A percentile compares a stretch with the other conserved stretches of the same genome.
phyloP scores from a whole-genome alignment of 2,329 filamentous ascomycete species.

The Cercospora berteroae region DNA sequence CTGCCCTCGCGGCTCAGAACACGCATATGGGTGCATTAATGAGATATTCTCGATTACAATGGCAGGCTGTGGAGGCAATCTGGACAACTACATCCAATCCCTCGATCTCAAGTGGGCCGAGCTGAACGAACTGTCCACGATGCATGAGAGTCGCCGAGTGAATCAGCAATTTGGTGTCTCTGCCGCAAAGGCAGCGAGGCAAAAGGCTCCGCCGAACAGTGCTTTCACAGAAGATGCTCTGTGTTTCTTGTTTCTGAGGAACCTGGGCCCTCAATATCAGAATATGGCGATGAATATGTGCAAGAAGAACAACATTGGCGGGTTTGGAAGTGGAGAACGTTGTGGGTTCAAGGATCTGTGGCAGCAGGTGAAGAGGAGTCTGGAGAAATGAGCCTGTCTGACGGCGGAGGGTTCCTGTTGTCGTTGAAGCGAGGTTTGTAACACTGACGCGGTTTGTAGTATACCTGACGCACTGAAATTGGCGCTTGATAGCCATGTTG shows the following conservation, averaged over 20 bases:
- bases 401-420: neutral
- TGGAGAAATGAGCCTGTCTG: slow-evolving; percentile 16
- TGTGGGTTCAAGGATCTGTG: slow-evolving; percentile 32
- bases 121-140: slow-evolving; percentile 29
- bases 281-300: slow-evolving; percentile 30
- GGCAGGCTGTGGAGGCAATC: slow-evolving; percentile 21
- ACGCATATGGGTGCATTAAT: slow-evolving; percentile 30
- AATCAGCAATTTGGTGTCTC: slow-evolving; percentile 15
- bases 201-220: slow-evolving; percentile 15
- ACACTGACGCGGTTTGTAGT: neutral
- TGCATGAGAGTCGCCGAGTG: slow-evolving; percentile 20
- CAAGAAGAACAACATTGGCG: slow-evolving; percentile 35
- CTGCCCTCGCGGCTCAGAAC: slow-evolving; percentile 30
- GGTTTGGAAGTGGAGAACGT: slow-evolving; percentile 34
- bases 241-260: slow-evolving; percentile 35
- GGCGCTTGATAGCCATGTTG: neutral
- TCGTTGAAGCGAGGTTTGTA: neutral
- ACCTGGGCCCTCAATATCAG: slow-evolving; percentile 28
- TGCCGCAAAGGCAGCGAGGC: slow-evolving; percentile 15
- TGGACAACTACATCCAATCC: slow-evolving; percentile 31
- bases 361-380: slow-evolving; percentile 27
- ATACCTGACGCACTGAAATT: neutral
- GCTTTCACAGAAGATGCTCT: slow-evolving; percentile 33
- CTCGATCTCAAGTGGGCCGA: slow-evolving; percentile 31
- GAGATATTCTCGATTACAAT: slow-evolving; percentile 31